A percentile compares a stretch with the other conserved stretches of the same genome.
phyloP scores from a whole-genome alignment of 2,329 filamentous ascomycete genomes.

The Aspergillus ochraceus region DNA sequence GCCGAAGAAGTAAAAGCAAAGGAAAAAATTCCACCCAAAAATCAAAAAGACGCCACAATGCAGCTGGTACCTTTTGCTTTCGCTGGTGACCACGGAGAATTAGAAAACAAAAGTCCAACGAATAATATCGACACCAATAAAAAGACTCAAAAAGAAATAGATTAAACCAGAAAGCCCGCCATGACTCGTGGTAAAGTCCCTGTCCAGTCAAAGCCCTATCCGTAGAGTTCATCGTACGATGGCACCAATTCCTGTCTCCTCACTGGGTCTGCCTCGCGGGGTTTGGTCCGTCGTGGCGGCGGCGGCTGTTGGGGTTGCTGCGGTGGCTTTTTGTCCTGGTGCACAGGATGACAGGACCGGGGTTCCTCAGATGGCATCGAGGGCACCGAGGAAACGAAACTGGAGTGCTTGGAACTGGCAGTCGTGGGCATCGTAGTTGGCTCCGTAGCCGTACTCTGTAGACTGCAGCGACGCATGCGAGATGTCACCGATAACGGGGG shows the following conservation, averaged over 20 bases:
- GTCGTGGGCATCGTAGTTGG: constrained; percentile 25
- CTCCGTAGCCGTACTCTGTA: constrained; percentile 32
- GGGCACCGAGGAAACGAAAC: constrained; percentile 31
- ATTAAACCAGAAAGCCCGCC: neutral
- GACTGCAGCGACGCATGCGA: constrained; percentile 36
- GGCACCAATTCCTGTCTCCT: constrained; percentile 34
- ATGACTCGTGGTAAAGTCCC: constrained; percentile 1
- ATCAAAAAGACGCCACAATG: constrained; percentile 7
- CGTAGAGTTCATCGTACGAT: constrained; percentile 42
- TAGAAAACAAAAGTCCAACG: constrained; percentile 4
- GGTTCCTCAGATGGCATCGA: constrained; percentile 29
- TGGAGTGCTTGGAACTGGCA: constrained; percentile 33
- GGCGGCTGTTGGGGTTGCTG: constrained; percentile 5
- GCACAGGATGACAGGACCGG: constrained; percentile 18
- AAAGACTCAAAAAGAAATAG: constrained; percentile 7
- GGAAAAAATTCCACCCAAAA: constrained; percentile 9
- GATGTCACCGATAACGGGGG: constrained; percentile 39
- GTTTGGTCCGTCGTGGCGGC: constrained; percentile 11
- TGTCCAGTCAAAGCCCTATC: constrained; percentile 19
- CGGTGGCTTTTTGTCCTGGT: constrained; percentile 24
- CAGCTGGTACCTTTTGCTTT: constrained; percentile 1
- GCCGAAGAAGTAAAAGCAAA: constrained; percentile 2
- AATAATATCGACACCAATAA: neutral
- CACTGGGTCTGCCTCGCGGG: constrained; percentile 20
- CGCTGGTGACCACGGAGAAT: constrained; percentile 3